Percentiles rank a stretch among this genome's conserved stretches.
These are phyloP conservation scores for Austroboletus niveus DNA, from an alignment of 1,284 basidiomycete genomes.

Conservation along the genomic window DNA sequence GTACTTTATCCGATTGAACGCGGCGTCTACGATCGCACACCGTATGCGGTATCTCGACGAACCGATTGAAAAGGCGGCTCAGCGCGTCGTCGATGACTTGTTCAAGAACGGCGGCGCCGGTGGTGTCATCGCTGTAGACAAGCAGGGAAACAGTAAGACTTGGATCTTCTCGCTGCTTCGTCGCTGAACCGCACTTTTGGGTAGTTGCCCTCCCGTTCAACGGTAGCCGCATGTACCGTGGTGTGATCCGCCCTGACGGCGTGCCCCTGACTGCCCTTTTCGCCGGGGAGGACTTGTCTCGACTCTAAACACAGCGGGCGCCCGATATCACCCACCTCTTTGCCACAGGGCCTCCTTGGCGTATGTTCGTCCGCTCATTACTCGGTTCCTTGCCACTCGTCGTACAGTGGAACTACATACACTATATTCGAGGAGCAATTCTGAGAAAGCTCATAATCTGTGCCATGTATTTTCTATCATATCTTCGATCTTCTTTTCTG, in stretches of 20 bases:
- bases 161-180: background rate
- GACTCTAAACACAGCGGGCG: constrained; percentile 5
- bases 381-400: too few relatives aligned
- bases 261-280: constrained; percentile 74
- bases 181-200: background rate
- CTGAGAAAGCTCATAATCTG: too few relatives aligned
- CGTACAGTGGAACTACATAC: too few relatives aligned
- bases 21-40: constrained; percentile 63
- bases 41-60: constrained; percentile 64
- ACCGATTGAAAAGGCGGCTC: constrained; percentile 53
- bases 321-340: too few relatives aligned
- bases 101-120: constrained; percentile 57
- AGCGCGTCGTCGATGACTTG: constrained; percentile 56
- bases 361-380: too few relatives aligned
- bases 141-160: constrained; percentile 53
- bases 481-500: constrained; percentile 16
- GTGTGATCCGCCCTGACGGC: constrained; percentile 66
- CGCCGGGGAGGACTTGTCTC: constrained; percentile 56
- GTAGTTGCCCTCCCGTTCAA: constrained; percentile 70
- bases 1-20: constrained; percentile 75
- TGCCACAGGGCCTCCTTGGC: too few relatives aligned
- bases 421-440: too few relatives aligned
- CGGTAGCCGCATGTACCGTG: constrained; percentile 78
- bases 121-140: constrained; percentile 71
- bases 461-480: constrained; percentile 21